phyloP scores from a whole-genome alignment of 768 basidiomycete species.

The Leccinum boreale region DNA sequence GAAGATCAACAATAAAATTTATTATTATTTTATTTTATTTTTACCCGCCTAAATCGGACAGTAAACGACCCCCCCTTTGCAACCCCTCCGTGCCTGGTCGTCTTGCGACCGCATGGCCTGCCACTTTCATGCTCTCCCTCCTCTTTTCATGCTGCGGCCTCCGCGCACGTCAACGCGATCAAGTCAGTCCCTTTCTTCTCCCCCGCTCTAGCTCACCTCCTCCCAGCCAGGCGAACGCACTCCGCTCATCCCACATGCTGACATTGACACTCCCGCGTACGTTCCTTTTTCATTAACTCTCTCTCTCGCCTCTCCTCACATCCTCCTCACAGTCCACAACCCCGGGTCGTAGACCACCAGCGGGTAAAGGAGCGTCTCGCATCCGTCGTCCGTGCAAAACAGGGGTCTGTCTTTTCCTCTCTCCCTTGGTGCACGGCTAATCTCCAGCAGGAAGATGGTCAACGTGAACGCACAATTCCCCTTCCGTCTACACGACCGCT shows the following conservation, averaged over 20 bases:
- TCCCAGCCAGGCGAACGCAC: conserved; percentile 20
- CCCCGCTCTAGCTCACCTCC: not conserved
- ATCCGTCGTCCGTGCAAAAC: conserved; percentile 56
- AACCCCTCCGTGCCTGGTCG: conserved; percentile 31
- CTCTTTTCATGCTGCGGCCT: conserved; percentile 28
- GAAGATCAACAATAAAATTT: conserved; percentile 23
- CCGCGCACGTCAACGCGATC: conserved; percentile 18
- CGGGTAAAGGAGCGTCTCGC: conserved; percentile 49
- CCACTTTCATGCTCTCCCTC: conserved; percentile 27
- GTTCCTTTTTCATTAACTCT: conserved; percentile 1
- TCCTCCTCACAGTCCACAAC: conserved; percentile 24
- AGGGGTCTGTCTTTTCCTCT: conserved; percentile 43
- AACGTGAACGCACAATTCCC: conserved; percentile 59
- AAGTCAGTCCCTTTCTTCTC: conserved; percentile 9
- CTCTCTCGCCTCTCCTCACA: not conserved
- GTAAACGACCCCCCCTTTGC: conserved; percentile 10
- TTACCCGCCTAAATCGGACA: conserved; percentile 29
- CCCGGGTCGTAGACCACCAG: conserved; percentile 44
- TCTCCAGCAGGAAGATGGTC: conserved; percentile 59
- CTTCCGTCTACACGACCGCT: conserved; percentile 50
- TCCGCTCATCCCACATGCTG: conserved; percentile 27
- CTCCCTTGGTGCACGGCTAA: not conserved
- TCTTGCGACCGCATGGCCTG: conserved; percentile 14
- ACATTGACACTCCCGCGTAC: conserved; percentile 24
- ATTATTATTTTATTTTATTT: conserved; percentile 2